Base-by-base conservation (phyloP, 768 basidiomycete genomes). In the Termitomyces sp. region DNA sequence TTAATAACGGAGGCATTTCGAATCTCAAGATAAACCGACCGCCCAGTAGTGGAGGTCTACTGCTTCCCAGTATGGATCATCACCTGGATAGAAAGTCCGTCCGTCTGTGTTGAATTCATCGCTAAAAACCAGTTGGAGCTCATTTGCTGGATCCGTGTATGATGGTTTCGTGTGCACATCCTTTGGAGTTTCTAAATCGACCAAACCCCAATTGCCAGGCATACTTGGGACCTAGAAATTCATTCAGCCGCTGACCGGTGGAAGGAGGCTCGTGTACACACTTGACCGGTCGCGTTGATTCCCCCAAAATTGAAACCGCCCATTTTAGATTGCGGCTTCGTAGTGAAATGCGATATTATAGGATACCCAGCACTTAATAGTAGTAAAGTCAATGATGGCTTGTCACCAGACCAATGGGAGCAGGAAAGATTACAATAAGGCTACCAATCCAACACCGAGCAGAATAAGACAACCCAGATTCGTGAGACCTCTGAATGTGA, bases 51-150 rank as follows among this genome's bases (percentile, higher is more conserved):
- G 86, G 47, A 92, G 76, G 70, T 91, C 79, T 2, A 77, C 85
- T 41, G 89, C 91, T 68, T 92, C 90, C 91, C 91, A 92, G 67
- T 87, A 94, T 7, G 92, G 88, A 69, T 95, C 93, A 67, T 94
- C 91, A 55, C 91, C 91, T 49, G 86, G 86, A 68, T 87, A 91
- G 68, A 94, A 94, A 0, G 87, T 81, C 38, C 94, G 82, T 15
- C 88, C 86, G 5, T 87, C 84, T 8, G 73, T 74, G 57, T 95
- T 85, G 71, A 95, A 95, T 69, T 95, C 94, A 69, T 95, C 93
- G 41, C 89, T 91, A 69, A 92, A 94, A 3, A 93, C 84, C 12
- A 96, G 78, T 55, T 85, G 82, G 69, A 85, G 62, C 61, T 78
- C 68, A 51, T 78, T 70, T 10, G 74, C 72, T 23, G 86, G 78